Base-by-base conservation (phyloP, 441 rosid genomes). In the Eruca vesicaria region DNA sequence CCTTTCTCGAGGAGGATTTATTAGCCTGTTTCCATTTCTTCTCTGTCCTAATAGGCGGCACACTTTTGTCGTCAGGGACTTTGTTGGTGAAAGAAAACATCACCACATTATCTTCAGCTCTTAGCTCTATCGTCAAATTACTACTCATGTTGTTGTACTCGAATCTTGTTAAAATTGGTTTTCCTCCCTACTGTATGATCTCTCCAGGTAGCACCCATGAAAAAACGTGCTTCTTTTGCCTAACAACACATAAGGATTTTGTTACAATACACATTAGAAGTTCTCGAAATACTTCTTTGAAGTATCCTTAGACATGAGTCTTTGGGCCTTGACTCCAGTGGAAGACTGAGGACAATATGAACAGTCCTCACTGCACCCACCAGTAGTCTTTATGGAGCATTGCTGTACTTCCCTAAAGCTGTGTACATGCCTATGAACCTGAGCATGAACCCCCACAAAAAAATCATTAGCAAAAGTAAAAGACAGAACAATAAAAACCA, bases 161-260 rank as follows among this genome's bases (percentile, higher is more conserved):
- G 50, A 68, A 62, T 45, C 57, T 91, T 92, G 73, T 73, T 84
- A 80, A 96, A 96, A 79, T 93, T 93, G 43, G 97, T 91, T 79
- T 96, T 96, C 82, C n/a, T n/a, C n/a, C n/a, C n/a, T n/a, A n/a
- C 98, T 29, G 90, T 68, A 0, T 96, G 91, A 69, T 96, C 99
- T 83, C 99, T 86, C 99, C 99, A 96, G 3, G 98, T 97, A 73
- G 99, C 99, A 84, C 99, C 99, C 98, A 96, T 96, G 74, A 98
- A 96, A 83, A 96, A 96, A 50, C 99, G 94, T 15, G 96, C 98
- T 75, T 96, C 97, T 82, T 93, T 96, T 62, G 99, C 98, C 99
- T 96, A 91, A 69, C 69, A 10, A 45, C 53, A 52, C 71, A 68
- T 41, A 21, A 58, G n/a, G n/a, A 56, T 9, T 10, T 18, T 48